phyloP scores from a whole-genome alignment of 1,139 yeast species.

The Trichomonascaceae sp. region DNA sequence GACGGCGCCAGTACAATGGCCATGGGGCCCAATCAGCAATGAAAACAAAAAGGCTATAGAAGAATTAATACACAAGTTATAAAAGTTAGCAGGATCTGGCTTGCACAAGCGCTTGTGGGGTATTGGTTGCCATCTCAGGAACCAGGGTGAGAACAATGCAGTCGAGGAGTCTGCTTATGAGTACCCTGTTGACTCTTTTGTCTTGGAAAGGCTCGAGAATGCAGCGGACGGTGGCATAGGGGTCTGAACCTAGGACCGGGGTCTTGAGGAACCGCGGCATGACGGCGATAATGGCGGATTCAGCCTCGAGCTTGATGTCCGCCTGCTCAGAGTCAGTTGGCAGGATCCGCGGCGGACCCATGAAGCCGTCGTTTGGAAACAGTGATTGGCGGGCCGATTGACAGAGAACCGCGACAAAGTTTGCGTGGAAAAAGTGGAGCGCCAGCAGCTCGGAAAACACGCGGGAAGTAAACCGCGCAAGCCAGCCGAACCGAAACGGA shows the following conservation, averaged over 20 bases:
- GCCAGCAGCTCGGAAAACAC: slow-evolving; percentile 13
- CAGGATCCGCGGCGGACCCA: slow-evolving; percentile 30
- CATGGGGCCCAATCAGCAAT: too few relatives aligned
- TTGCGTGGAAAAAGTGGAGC: slow-evolving; percentile 7
- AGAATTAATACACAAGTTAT: too few relatives aligned
- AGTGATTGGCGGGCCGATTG: slow-evolving; percentile 22
- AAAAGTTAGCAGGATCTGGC: too few relatives aligned
- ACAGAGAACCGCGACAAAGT: slow-evolving; percentile 16
- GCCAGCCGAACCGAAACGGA: background rate
- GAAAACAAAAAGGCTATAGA: too few relatives aligned
- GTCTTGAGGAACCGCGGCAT: slow-evolving; percentile 6
- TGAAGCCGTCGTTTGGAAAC: slow-evolving; percentile 28
- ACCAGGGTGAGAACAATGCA: slow-evolving; percentile 24
- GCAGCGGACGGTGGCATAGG: slow-evolving; percentile 19
- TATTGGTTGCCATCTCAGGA: slow-evolving; percentile 25
- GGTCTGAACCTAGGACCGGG: slow-evolving; percentile 15
- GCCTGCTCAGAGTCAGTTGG: slow-evolving; percentile 19
- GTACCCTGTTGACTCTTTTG: slow-evolving; percentile 29
- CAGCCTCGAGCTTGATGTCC: slow-evolving; percentile 11
- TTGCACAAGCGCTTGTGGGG: too few relatives aligned
- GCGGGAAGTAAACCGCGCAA: background rate
- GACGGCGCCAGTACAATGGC: background rate
- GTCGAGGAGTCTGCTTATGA: slow-evolving; percentile 30
- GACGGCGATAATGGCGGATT: slow-evolving; percentile 4
- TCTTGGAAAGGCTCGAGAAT: slow-evolving; percentile 27